phyloP scores from a whole-genome alignment of 1,139 yeast genomes.

The Arxiozyma heterogenica region DNA sequence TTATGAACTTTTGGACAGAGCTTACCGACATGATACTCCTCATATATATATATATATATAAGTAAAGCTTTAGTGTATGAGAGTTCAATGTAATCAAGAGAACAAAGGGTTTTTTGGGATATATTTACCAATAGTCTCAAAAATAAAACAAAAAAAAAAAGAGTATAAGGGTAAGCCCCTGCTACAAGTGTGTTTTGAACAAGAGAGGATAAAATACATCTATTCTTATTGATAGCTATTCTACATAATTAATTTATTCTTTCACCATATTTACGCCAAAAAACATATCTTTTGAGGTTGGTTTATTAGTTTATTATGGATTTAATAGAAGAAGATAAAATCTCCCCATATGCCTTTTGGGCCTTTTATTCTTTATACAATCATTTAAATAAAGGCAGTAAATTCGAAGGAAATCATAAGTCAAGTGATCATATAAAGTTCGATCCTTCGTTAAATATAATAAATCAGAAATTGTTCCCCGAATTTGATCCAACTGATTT shows the following conservation, averaged over 20 bases:
- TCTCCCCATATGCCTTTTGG: slow-evolving; percentile 28
- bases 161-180: too few species aligned
- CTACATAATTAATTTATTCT: background rate
- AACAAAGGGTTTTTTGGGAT: too few species aligned
- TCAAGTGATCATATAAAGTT: background rate
- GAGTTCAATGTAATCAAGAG: background rate
- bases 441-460: slow-evolving; percentile 9
- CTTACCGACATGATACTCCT: too few species aligned
- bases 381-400: slow-evolving; percentile 7
- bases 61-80: background rate
- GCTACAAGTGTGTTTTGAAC: too few species aligned
- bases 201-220: too few species aligned
- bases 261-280: background rate
- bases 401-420: background rate
- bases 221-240: too few species aligned
- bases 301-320: background rate
- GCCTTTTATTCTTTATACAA: slow-evolving; percentile 27
- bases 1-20: background rate
- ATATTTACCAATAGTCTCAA: too few species aligned
- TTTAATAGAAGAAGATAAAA: background rate
- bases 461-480: slow-evolving; percentile 16
- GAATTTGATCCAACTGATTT: slow-evolving; percentile 5
- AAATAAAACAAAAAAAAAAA: too few species aligned
- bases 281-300: background rate
- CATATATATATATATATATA: too few species aligned